phyloP scores from a whole-genome alignment of 75 land plant species.

The Cunninghamia lanceolata region DNA sequence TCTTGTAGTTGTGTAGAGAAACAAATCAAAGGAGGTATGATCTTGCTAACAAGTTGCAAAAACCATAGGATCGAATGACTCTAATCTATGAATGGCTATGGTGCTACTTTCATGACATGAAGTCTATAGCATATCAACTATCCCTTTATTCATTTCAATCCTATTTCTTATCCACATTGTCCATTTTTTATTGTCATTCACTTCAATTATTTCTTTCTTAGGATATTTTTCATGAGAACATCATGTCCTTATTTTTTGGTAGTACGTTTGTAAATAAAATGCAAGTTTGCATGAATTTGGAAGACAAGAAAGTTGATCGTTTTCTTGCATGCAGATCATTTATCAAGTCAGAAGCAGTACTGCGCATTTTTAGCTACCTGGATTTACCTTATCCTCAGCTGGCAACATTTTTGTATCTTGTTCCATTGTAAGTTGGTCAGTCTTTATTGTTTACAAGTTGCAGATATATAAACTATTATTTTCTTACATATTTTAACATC shows the following conservation, averaged over 20 bases:
- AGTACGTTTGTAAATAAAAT: too few species aligned
- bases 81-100: not conserved
- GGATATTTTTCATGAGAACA: too few species aligned
- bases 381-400: slow-evolving; percentile 72
- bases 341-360: slow-evolving; percentile 88
- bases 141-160: not conserved
- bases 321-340: slow-evolving; percentile 51
- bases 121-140: not conserved
- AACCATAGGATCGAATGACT: not conserved
- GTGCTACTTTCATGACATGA: not conserved
- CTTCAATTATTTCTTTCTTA: too few species aligned
- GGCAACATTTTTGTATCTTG: slow-evolving; percentile 48
- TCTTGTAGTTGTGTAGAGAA: too few species aligned
- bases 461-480: not conserved
- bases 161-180: not conserved
- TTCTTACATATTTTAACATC: slow-evolving; percentile 1
- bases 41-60: too few species aligned
- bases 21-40: too few species aligned
- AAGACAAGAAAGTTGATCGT: too few species aligned
- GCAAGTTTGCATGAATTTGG: too few species aligned
- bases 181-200: not conserved
- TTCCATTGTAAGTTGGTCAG: slow-evolving; percentile 71
- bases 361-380: slow-evolving; percentile 71
- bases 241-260: too few species aligned
- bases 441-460: not conserved